Evolutionary conservation across 2,329 filamentous ascomycete species (phyloP).

Genomic region (Diaporthe humulicola): DNA sequence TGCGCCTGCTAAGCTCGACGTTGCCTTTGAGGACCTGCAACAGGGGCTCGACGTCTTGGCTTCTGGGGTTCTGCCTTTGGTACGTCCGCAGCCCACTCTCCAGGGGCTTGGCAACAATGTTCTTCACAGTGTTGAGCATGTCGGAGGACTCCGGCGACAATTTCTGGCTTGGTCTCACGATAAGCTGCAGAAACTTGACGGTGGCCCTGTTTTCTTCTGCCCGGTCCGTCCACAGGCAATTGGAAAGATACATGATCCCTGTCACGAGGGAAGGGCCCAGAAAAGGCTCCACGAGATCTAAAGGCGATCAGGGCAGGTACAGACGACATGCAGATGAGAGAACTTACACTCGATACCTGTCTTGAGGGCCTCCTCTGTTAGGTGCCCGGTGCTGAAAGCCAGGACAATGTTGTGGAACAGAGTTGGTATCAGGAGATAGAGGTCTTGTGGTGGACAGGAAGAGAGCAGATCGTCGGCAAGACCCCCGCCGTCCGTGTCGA

Average conservation of each 20-base stretch:
- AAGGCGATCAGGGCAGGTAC: constrained; percentile 41
- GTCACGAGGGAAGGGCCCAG: constrained; percentile 83
- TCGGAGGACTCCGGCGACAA: constrained; percentile 78
- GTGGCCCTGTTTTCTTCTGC: constrained; percentile 75
- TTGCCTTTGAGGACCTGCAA: constrained; percentile 74
- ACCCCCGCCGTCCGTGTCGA: constrained; percentile 79
- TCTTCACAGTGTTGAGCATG: constrained; percentile 79
- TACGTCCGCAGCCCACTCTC: constrained; percentile 76
- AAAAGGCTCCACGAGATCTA: constrained; percentile 83
- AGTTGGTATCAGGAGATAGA: constrained; percentile 83
- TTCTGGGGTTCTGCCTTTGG: constrained; percentile 75
- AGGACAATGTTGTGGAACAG: constrained; percentile 82
- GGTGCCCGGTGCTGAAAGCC: constrained; percentile 73
- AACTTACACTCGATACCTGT: constrained; percentile 80
- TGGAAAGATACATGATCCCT: constrained; percentile 78
- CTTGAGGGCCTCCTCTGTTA: constrained; percentile 79
- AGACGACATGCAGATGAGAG: neutral
- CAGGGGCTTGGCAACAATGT: constrained; percentile 77
- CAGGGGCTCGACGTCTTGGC: constrained; percentile 78
- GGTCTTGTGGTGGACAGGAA: constrained; percentile 84
- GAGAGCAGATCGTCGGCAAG: constrained; percentile 86
- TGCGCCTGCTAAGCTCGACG: constrained; percentile 71
- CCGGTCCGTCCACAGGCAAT: constrained; percentile 77
- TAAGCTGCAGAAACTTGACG: constrained; percentile 78
- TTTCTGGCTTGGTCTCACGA: constrained; percentile 74